phyloP scores from a whole-genome alignment of 371 early-diverging fungal species.

The Mortierella sp. region DNA sequence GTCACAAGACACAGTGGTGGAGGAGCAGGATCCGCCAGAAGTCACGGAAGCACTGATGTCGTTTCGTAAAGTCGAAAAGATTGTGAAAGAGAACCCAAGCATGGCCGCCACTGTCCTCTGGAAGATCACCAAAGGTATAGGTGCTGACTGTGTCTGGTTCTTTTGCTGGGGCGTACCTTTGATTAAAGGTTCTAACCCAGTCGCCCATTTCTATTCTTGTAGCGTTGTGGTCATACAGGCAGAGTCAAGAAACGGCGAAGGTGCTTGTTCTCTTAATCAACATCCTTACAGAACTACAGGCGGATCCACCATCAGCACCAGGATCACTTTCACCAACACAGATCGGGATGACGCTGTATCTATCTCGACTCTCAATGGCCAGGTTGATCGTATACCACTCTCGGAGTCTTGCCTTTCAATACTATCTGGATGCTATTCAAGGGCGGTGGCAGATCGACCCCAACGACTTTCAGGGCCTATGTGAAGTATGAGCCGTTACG shows the following conservation, averaged over 20 bases:
- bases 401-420: slow-evolving; percentile 17
- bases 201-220: neutral
- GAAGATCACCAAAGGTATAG: slow-evolving; percentile 54
- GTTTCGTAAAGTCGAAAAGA: slow-evolving; percentile 39
- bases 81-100: slow-evolving; percentile 34
- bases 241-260: slow-evolving; percentile 34
- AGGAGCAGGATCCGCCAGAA: slow-evolving; percentile 37
- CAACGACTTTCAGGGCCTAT: slow-evolving; percentile 27
- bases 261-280: slow-evolving; percentile 44
- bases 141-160: no score
- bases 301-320: slow-evolving; percentile 12
- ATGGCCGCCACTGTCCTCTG: slow-evolving; percentile 50
- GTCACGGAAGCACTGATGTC: slow-evolving; percentile 42
- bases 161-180: no score
- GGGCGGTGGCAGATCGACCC: slow-evolving; percentile 51
- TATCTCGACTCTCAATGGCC: slow-evolving; percentile 51
- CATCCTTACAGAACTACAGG: slow-evolving; percentile 24
- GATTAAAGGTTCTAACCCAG: neutral
- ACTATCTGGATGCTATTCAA: slow-evolving; percentile 48
- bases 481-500: slow-evolving; percentile 19
- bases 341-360: slow-evolving; percentile 55
- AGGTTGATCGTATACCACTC: slow-evolving; percentile 37
- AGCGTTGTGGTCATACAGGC: slow-evolving; percentile 44
- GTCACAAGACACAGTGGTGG: neutral
- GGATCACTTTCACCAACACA: slow-evolving; percentile 53